Base-by-base conservation (phyloP, 1,284 basidiomycete genomes). In the Lentinula novae-zelandiae region DNA sequence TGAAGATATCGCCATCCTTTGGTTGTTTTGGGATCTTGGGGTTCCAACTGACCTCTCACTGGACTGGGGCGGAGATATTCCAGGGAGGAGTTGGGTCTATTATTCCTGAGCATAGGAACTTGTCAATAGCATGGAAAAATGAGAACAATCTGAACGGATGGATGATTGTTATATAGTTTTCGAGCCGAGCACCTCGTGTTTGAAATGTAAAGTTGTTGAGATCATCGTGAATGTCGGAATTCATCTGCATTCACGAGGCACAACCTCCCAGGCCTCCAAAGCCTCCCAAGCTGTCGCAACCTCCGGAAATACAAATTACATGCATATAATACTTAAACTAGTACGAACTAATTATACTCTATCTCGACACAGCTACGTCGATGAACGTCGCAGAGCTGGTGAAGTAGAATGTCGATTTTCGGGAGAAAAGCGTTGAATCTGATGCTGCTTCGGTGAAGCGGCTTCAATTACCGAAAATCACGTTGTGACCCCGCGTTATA, bases 11-110 rank as follows among this genome's bases (percentile, higher is more conserved):
- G 77, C 79, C 85, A 88, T 57, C 87, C 87, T 57, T 73, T 76
- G 57, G 76, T 76, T 38, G 84, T 78, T 53, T 73, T 72, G 7
- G 79, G 73, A 67, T 87, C 83, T 40, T 81, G 77, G 22, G 83
- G 80, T 69, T 90, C 89, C 52, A 90, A 78, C 68, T 87, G 87
- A 33, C 89, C 87, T 70, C 88, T 80, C 57, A 90, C 82, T 33
- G 87, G 85, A 68, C 82, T 86, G 58, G 81, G 73, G 58, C 81
- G 80, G 64, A 82, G 78, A 67, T 86, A 82, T 66, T 85, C 80
- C 60, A 84, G 75, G 33, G 78, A 71, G 62, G 64, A 68, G 62
- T 58, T 69, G 62, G 55, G 66, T 63, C 58, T 64, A 54, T 67
- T 57, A 39, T 55, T 54, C 56, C 42, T 63, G 44, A 60, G 56